Percentiles rank a stretch among this genome's conserved stretches.
Conservation (phyloP, 306 rosid genomes). For the Malus asiatica region DNA sequence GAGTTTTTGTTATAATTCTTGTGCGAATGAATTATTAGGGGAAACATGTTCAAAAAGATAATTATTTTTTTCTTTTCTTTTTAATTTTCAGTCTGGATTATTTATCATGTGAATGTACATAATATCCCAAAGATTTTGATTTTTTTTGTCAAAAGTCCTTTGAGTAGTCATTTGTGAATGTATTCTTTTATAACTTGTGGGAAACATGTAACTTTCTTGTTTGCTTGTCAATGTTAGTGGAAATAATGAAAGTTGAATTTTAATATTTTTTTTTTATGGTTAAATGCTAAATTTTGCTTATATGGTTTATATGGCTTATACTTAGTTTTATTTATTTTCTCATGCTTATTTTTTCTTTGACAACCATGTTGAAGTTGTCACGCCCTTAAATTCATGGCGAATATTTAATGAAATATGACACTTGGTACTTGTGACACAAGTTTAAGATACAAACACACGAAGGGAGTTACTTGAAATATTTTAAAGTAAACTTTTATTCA, state of each 20-base stretch:
- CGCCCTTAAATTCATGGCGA: no score
- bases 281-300: no score
- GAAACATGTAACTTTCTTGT: slow-evolving; percentile 33
- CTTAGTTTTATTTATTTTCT: no score
- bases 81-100: slow-evolving; percentile 32
- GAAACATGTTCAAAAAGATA: slow-evolving; percentile 16
- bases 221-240: slow-evolving; percentile 27
- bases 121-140: slow-evolving; percentile 36
- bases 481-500: no score
- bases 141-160: slow-evolving; percentile 22
- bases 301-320: no score
- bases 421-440: no score
- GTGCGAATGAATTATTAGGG: slow-evolving; percentile 21
- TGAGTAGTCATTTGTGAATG: slow-evolving; percentile 40
- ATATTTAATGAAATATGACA: no score
- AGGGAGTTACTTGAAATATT: no score
- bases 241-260: neutral
- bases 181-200: slow-evolving; percentile 50
- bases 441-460: no score
- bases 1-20: slow-evolving; percentile 8
- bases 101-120: slow-evolving; percentile 55
- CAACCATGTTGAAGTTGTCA: no score
- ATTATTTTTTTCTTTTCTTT: slow-evolving; percentile 15
- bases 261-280: no score
- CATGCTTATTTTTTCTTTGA: no score